Conservation (phyloP, 2,329 filamentous ascomycete species). For the Neofusicoccum kwambonambiense region DNA sequence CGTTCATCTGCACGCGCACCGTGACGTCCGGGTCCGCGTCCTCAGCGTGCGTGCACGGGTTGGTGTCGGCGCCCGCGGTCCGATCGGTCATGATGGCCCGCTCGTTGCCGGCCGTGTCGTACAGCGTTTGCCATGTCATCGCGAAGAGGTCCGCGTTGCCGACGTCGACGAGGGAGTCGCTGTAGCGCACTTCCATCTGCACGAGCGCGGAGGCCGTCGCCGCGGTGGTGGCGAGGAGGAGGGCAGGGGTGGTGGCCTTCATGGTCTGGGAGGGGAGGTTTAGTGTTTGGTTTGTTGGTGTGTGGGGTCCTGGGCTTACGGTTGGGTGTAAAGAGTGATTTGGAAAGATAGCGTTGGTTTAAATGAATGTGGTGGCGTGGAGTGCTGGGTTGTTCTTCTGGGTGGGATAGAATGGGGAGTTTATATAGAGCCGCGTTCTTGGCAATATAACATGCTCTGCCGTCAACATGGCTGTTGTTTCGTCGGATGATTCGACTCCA, state of each 20-base stretch:
- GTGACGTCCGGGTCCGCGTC: background rate
- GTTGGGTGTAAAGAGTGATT: too few relatives aligned
- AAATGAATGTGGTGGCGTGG: too few relatives aligned
- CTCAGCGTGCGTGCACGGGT: background rate
- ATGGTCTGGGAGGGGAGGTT: background rate
- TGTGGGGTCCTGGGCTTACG: too few relatives aligned
- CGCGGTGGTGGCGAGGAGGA: background rate
- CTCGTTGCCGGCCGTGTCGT: conserved; percentile 1
- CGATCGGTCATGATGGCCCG: background rate
- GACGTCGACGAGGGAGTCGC: conserved; percentile 2
- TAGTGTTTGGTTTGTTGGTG: too few relatives aligned
- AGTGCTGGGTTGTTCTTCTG: too few relatives aligned
- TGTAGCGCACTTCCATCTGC: conserved; percentile 2
- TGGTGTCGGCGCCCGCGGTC: background rate
- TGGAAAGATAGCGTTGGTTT: too few relatives aligned
- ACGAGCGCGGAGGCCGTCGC: background rate
- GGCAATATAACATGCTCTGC: too few relatives aligned
- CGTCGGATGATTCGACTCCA: too few relatives aligned
- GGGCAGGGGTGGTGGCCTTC: background rate
- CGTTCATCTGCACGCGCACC: background rate
- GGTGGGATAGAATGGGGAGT: too few relatives aligned
- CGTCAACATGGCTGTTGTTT: too few relatives aligned
- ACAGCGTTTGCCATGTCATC: background rate
- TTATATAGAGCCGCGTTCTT: too few relatives aligned
- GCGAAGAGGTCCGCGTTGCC: background rate